Base-by-base conservation (phyloP, 2,329 filamentous ascomycete genomes). In the Diaporthe caulivora region DNA sequence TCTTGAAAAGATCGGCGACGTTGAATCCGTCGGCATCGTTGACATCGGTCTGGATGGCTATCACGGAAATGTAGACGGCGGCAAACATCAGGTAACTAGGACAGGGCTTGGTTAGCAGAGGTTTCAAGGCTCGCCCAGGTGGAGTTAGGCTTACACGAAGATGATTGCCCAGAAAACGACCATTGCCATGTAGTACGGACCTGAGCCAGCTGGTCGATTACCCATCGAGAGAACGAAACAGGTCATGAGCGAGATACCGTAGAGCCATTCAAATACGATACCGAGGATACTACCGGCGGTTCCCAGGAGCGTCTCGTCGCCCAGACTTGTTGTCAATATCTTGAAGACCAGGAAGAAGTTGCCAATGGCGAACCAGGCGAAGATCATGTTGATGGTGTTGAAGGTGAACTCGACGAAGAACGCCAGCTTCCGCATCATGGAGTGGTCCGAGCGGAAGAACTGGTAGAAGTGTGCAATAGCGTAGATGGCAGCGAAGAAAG, bases 341-440 rank as follows among this genome's bases (percentile, higher is more conserved):
- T 95, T 95, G 87, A 99, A 99, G 78, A 99, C 96, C 80, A 99
- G 86, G 89, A 98, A 99, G 89, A 99, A 99, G 86, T 99, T 99
- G 80, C 97, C 94, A 80, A 98, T 97, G 79, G 93, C 95, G 81
- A 99, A 98, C 97, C 97, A 99, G 70, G 97, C 95, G 82, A 98
- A 99, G 80, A 99, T 89, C 94, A 98, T 98, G 87, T 94, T 97
- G 83, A 96, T 89, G 1, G 95, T 97, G 83, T 98, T 95, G 86
- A 98, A 99, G 77, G 93, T 86, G 82, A 98, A 98, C 82, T 99
- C 97, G 77, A 98, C 84, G 79, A 98, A 90, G 83, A 99, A 94
- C 88, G 94, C 94, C 74, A 96, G 86, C 83, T 98, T 98, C 78
- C 97, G 91, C 54, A 97, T 80, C 79, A 95, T 88, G 34, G 93